Conservation (phyloP, 495 filamentous ascomycete genomes). For the Penicillium simplicissimum region DNA sequence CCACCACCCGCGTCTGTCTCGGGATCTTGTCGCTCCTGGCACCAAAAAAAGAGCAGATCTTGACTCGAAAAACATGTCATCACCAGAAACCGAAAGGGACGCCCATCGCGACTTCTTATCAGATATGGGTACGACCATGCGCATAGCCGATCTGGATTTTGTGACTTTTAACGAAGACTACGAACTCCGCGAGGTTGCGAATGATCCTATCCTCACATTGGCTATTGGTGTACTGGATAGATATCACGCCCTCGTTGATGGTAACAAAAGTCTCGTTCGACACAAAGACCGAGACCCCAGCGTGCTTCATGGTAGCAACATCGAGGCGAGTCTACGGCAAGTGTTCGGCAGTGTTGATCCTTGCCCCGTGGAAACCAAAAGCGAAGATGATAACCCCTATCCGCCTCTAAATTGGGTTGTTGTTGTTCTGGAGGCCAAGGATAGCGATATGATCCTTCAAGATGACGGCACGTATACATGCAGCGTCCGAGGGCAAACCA, state of each 20-base stretch:
- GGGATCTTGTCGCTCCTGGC: too few species aligned
- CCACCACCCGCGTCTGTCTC: too few species aligned
- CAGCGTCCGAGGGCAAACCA: background rate
- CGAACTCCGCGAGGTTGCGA: background rate
- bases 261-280: background rate
- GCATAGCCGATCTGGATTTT: background rate
- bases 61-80: background rate
- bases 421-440: slow-evolving; percentile 4
- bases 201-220: background rate
- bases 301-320: background rate
- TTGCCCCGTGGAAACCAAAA: background rate
- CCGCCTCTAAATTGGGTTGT: background rate
- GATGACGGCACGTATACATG: background rate
- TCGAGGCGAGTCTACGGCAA: slow-evolving; percentile 9
- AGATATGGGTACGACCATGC: background rate
- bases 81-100: background rate
- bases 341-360: background rate
- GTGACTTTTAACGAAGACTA: background rate
- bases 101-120: background rate
- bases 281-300: background rate
- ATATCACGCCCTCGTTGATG: background rate
- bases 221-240: background rate
- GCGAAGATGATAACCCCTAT: background rate
- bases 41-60: background rate
- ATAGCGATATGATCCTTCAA: background rate